Percentiles rank a stretch among this genome's conserved stretches.
phyloP scores from a whole-genome alignment of 2,329 filamentous ascomycete genomes.

The Alternaria rosae region DNA sequence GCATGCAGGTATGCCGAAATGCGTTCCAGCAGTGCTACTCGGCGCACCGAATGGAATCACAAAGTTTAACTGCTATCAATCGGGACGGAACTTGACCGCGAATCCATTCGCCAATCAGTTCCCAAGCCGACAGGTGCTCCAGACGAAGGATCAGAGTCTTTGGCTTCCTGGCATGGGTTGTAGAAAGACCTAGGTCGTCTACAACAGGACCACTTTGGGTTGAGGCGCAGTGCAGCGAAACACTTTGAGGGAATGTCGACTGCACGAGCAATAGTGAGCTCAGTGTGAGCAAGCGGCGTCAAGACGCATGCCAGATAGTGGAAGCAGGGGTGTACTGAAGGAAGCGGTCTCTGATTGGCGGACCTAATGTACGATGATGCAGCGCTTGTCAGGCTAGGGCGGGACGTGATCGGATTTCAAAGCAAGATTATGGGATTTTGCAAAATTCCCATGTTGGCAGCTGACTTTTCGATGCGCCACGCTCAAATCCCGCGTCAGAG shows the following conservation, averaged over 20 bases:
- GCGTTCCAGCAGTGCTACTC: no score
- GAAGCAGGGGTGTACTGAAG: not conserved
- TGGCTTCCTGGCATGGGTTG: no score
- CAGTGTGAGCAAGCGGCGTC: not conserved
- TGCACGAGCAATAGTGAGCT: not conserved
- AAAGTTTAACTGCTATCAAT: no score
- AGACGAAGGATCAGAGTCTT: no score
- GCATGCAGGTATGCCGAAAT: no score
- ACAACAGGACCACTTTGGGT: no score
- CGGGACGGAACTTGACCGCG: no score
- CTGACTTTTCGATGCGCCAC: conserved; percentile 5
- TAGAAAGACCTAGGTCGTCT: no score
- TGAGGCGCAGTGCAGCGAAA: not conserved
- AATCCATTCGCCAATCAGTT: no score
- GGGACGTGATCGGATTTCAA: conserved; percentile 10
- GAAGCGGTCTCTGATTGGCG: not conserved
- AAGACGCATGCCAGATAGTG: not conserved
- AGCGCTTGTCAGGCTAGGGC: not conserved
- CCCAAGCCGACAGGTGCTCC: no score
- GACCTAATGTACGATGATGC: conserved; percentile 3
- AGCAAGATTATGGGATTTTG: conserved; percentile 6
- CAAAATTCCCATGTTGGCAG: conserved; percentile 1
- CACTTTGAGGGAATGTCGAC: not conserved
- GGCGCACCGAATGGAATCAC: no score
- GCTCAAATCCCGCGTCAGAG: not conserved